phyloP scores from a whole-genome alignment of 768 basidiomycete species.

The Tylopilus cervinicoccineus region DNA sequence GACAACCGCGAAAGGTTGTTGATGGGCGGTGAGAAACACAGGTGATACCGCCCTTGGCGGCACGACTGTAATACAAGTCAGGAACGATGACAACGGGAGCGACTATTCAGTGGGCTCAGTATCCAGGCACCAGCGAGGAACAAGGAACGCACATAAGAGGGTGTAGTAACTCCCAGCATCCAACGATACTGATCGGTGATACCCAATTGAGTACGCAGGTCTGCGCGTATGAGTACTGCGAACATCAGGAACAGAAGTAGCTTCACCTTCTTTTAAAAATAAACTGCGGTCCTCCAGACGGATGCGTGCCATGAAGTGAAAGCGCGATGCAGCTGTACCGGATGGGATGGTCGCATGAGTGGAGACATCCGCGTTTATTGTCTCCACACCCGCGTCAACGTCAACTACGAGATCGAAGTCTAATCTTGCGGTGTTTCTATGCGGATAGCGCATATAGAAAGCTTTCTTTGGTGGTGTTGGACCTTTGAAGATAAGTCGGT shows the following conservation, averaged over 20 bases:
- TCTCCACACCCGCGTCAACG: not conserved
- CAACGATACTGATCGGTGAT: constrained; percentile 42
- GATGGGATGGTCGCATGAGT: constrained; percentile 6
- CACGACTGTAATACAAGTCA: constrained; percentile 37
- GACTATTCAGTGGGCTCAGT: constrained; percentile 16
- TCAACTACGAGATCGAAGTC: constrained; percentile 31
- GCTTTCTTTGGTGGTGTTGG: constrained; percentile 2
- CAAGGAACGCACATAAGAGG: constrained; percentile 41
- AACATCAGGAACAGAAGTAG: not conserved
- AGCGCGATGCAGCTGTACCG: constrained; percentile 32
- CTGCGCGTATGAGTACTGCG: constrained; percentile 24
- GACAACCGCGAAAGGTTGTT: constrained; percentile 39
- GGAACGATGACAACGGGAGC: constrained; percentile 27
- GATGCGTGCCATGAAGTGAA: constrained; percentile 44
- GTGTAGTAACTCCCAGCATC: constrained; percentile 41
- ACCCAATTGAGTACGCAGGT: constrained; percentile 25
- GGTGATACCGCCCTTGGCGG: constrained; percentile 32
- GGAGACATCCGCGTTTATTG: not conserved
- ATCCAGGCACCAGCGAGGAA: not conserved
- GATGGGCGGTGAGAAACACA: constrained; percentile 30
- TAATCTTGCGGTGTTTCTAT: constrained; percentile 39
- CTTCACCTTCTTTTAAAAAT: constrained; percentile 39
- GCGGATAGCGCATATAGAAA: constrained; percentile 39
- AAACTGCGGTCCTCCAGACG: constrained; percentile 43
- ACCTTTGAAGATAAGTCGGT: not conserved